phyloP scores from a whole-genome alignment of 352 stramenopile species.

The Phytophthora sojae region DNA sequence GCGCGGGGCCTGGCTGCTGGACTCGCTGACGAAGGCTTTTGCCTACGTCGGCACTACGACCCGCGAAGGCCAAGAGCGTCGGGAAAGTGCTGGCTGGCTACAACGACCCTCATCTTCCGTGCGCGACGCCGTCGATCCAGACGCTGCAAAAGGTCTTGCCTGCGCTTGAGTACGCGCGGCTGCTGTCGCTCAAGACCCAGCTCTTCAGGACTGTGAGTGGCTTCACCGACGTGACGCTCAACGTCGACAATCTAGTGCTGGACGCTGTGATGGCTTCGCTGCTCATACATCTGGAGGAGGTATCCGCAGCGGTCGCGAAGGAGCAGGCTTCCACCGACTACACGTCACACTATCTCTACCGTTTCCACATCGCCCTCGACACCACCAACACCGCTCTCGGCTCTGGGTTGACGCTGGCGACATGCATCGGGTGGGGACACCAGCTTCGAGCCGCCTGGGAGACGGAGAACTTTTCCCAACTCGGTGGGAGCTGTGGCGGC shows the following conservation, averaged over 20 bases:
- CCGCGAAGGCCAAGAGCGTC: slow-evolving; percentile 19
- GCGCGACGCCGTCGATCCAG: slow-evolving; percentile 4
- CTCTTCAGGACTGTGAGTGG: neutral
- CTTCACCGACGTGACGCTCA: neutral
- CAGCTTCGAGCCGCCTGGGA: neutral
- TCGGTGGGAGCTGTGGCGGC: neutral
- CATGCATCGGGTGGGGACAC: neutral
- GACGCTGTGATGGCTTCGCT: neutral
- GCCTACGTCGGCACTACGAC: slow-evolving; percentile 11
- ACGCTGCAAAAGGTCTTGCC: neutral
- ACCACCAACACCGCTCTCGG: neutral
- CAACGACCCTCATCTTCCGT: slow-evolving; percentile 8
- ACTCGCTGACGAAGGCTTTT: slow-evolving; percentile 9
- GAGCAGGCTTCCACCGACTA: neutral
- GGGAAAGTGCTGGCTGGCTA: slow-evolving; percentile 28
- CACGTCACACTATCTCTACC: neutral
- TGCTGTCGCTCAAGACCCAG: neutral
- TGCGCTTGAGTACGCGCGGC: slow-evolving; percentile 5
- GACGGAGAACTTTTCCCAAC: neutral
- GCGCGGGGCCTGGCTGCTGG: slow-evolving; percentile 1
- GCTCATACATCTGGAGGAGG: neutral
- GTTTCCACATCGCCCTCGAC: neutral
- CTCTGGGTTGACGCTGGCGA: neutral
- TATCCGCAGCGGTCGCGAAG: neutral
- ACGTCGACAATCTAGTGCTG: neutral